Evolutionary conservation across 495 filamentous ascomycete species (phyloP), one percentile per base, ranked within the genome.

Genomic region (Lasiosphaeriaceae sp.): DNA sequence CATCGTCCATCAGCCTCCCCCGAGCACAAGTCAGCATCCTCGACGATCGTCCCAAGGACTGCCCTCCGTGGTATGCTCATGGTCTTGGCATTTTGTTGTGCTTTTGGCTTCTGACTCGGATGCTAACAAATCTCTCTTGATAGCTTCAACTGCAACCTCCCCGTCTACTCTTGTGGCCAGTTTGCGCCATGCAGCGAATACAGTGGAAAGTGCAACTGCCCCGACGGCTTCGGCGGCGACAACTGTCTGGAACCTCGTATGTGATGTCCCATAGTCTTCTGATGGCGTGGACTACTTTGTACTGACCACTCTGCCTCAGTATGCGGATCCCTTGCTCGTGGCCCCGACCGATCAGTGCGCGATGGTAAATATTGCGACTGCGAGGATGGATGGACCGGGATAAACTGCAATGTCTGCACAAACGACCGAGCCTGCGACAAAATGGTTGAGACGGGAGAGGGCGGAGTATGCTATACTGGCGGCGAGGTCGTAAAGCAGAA

Each of bases 361-460:
- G 69, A 83, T 44, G 83, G 79, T 45, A 77, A 84, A 16, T 73
- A 77, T 34, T 98, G 94, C 72, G 74, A 92, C 23, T 98, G 94
- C 72, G 85, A 92, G 59, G 90, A 96, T 31, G 94, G 95, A 47
- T 98, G 94, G 94, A 83, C 82, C n/a, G 94, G 94, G 58, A 92
- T 97, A 73, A 98, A 98, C 78, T 98, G 94, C 80, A 98, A 98
- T 68, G 90, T 97, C 54, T 98, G 94, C 74, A 81, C 86, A 46
- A 82, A 84, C 16, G 79, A 97, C 67, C 74, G 86, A 55, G 91
- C 89, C 12, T 98, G 94, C 67, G 79, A 90, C 71, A 82, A 88
- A 8, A 73, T 98, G 72, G 94, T 93, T 83, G 90, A 91, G 2
- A 79, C 81, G 3, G 81, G 81, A 1, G 77, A 87, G 41, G 90